Percentiles rank a stretch among this genome's conserved stretches.
Evolutionary conservation across 495 filamentous ascomycete genomes (phyloP).

Genomic region (Bathelium albidoporum): DNA sequence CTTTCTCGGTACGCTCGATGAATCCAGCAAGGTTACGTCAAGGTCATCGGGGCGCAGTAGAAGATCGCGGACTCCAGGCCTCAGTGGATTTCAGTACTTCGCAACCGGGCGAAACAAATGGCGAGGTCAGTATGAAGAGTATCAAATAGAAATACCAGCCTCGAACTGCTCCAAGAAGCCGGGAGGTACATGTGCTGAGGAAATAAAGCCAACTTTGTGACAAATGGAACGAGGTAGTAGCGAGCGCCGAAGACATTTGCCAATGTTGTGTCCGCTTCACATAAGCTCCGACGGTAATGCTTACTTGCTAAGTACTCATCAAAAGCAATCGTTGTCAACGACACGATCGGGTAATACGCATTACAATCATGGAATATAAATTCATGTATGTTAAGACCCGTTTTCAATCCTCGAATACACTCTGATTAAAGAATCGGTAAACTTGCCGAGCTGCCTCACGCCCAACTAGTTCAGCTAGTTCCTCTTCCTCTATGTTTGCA

Average conservation of each 20-base stretch:
- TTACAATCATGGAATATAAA: no score
- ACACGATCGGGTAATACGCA: no score
- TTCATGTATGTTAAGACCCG: neutral
- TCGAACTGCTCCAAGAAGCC: neutral
- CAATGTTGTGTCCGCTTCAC: neutral
- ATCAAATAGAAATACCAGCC: neutral
- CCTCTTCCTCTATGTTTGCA: conserved; percentile 72
- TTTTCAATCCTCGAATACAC: conserved; percentile 48
- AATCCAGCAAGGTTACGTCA: neutral
- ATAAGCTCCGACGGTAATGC: neutral
- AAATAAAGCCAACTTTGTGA: no score
- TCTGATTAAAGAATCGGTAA: conserved; percentile 72
- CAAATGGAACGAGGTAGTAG: no score
- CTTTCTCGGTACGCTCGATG: neutral
- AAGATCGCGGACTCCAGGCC: neutral
- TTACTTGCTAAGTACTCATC: no score
- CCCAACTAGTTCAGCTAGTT: conserved; percentile 64
- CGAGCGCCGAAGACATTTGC: neutral
- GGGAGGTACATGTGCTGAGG: neutral
- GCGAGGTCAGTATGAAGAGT: neutral
- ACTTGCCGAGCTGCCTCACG: conserved; percentile 72
- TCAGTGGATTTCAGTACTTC: neutral
- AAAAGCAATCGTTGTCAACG: no score
- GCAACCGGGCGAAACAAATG: neutral
- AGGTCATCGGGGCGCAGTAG: neutral